Percentiles rank a stretch among this genome's conserved stretches.
These are phyloP conservation scores for Sungouiella blattae DNA, from an alignment of 805 yeast genomes.

Conservation along the genomic window DNA sequence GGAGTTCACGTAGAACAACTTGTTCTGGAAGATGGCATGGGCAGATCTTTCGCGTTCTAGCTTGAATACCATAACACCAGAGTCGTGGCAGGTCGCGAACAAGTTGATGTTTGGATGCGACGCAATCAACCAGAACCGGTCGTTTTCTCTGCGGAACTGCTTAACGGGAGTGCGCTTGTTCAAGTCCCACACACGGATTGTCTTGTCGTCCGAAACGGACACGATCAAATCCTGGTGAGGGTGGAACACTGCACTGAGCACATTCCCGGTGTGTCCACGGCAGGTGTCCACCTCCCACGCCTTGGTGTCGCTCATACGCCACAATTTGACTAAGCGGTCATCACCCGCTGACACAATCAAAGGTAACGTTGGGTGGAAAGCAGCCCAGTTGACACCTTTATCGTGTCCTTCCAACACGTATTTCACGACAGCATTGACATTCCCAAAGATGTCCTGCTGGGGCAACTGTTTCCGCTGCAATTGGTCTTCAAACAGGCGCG, in stretches of 20 bases:
- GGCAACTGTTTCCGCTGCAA: slow-evolving; percentile 61
- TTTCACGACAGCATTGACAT: slow-evolving; percentile 90
- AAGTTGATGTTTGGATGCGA: slow-evolving; percentile 87
- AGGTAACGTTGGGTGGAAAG: slow-evolving; percentile 96
- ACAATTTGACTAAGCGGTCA: slow-evolving; percentile 88
- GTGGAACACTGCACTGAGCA: slow-evolving; percentile 84
- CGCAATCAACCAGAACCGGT: slow-evolving; percentile 90
- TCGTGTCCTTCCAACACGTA: slow-evolving; percentile 97
- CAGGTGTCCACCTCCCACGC: slow-evolving; percentile 99
- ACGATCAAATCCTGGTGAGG: slow-evolving; percentile 89
- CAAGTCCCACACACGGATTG: slow-evolving; percentile 94
- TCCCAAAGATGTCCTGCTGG: slow-evolving; percentile 91
- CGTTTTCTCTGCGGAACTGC: slow-evolving; percentile 89
- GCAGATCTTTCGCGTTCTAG: slow-evolving; percentile 97
- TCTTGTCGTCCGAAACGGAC: slow-evolving; percentile 94
- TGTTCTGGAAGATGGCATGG: slow-evolving; percentile 66
- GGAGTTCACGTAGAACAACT: slow-evolving; percentile 68
- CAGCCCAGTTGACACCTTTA: slow-evolving; percentile 97
- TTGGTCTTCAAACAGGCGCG: slow-evolving; percentile 58
- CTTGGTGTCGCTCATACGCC: slow-evolving; percentile 97
- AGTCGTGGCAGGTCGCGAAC: slow-evolving; percentile 95
- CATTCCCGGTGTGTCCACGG: slow-evolving; percentile 95
- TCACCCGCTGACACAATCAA: slow-evolving; percentile 94
- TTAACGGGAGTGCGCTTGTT: slow-evolving; percentile 90
- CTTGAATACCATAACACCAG: slow-evolving; percentile 97